Conservation (phyloP, 129 eudicot species). For the Heracleum sosnowskyi region DNA sequence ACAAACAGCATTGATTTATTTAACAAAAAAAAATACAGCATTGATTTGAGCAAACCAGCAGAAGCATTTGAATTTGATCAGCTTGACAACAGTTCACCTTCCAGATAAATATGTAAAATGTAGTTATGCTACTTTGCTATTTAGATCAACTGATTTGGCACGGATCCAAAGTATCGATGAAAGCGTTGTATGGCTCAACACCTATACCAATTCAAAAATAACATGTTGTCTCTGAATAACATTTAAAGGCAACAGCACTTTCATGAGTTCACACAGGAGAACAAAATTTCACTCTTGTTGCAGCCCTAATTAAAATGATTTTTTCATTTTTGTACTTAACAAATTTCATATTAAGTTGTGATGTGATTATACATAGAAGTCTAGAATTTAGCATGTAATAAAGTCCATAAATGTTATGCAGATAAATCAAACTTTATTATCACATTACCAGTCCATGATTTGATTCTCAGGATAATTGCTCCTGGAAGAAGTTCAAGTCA, state of each 20-base stretch:
- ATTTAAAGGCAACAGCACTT: neutral
- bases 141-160: conserved; percentile 70
- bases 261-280: neutral
- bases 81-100: conserved; percentile 44
- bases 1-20: no score
- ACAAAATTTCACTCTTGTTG: neutral
- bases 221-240: neutral
- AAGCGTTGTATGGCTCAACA: conserved; percentile 58
- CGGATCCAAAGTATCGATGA: conserved; percentile 71
- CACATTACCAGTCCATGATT: no score
- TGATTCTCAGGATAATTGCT: no score
- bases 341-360: no score
- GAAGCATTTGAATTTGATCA: neutral
- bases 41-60: neutral
- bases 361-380: no score
- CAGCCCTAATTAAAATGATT: no score
- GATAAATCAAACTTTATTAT: neutral
- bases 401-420: no score
- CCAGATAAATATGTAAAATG: conserved; percentile 98
- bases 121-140: conserved; percentile 79
- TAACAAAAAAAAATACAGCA: neutral
- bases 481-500: no score
- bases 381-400: no score
- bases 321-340: no score
- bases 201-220: conserved; percentile 27